Evolutionary conservation across 2,329 filamentous ascomycete species (phyloP).

Genomic region (Thermomyces lanuginosus): DNA sequence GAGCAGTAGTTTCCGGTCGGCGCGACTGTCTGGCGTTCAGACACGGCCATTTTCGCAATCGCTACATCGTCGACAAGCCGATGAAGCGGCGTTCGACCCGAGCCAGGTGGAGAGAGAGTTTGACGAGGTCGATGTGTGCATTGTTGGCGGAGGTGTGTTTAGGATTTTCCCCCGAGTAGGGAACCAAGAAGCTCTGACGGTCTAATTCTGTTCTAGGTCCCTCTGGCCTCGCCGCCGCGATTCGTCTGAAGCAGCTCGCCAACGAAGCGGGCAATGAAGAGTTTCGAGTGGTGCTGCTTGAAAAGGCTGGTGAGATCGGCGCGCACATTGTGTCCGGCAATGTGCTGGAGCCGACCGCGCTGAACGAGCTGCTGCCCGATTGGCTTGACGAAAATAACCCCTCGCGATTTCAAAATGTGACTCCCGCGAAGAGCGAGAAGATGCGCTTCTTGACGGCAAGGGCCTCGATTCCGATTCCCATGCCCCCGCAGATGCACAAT

Average conservation of each 20-base stretch:
- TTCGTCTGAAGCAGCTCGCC: conserved; percentile 85
- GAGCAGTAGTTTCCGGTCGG: conserved; percentile 10
- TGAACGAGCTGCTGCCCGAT: conserved; percentile 82
- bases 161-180: not conserved
- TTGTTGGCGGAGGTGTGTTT: conserved; percentile 63
- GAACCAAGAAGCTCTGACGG: conserved; percentile 1
- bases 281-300: conserved; percentile 78
- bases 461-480: conserved; percentile 60
- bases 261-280: conserved; percentile 92
- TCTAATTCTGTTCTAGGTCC: conserved; percentile 40
- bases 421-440: conserved; percentile 64
- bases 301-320: conserved; percentile 89
- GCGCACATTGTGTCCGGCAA: conserved; percentile 93
- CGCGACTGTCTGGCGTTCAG: conserved; percentile 11
- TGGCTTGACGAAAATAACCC: conserved; percentile 85
- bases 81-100: conserved; percentile 49
- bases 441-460: conserved; percentile 91
- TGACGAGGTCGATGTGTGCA: conserved; percentile 91
- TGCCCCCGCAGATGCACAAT: conserved; percentile 95
- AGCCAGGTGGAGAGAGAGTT: conserved; percentile 62
- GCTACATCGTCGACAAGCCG: conserved; percentile 24
- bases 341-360: conserved; percentile 74
- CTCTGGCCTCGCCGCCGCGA: conserved; percentile 79
- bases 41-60: conserved; percentile 32
- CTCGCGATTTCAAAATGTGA: conserved; percentile 71